Evolutionary conservation across 768 basidiomycete genomes (phyloP).

Genomic region (Lactarius pseudohatsudake): DNA sequence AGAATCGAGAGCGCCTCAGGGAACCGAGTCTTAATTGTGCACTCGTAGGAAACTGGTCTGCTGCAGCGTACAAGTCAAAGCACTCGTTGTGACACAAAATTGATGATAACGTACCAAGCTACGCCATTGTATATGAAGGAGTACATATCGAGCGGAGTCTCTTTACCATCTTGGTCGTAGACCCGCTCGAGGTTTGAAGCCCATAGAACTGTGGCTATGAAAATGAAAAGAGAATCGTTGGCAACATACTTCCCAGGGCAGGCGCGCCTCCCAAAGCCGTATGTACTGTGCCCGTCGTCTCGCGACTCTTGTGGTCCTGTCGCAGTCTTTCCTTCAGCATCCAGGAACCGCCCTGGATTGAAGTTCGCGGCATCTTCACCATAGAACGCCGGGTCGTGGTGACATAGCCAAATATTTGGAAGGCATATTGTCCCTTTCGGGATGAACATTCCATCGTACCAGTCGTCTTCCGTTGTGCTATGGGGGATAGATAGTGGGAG

Average conservation of each 20-base stretch:
- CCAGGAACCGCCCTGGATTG: constrained; percentile 26
- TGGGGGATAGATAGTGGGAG: background rate
- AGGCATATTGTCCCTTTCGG: constrained; percentile 38
- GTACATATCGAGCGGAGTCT: constrained; percentile 1
- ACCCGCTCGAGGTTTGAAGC: constrained; percentile 23
- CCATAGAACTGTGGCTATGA: constrained; percentile 28
- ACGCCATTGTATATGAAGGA: constrained; percentile 1
- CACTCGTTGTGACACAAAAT: background rate
- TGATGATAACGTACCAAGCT: constrained; percentile 12
- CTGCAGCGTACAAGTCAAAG: background rate
- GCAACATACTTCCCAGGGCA: constrained; percentile 29
- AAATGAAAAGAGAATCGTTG: constrained; percentile 26
- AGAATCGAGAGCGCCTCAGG: constrained; percentile 3
- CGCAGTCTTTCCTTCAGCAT: background rate
- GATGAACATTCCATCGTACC: constrained; percentile 29
- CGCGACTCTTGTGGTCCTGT: constrained; percentile 5
- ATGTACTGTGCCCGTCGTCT: constrained; percentile 7
- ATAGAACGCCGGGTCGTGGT: constrained; percentile 11
- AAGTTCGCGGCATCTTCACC: constrained; percentile 24
- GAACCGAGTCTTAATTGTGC: constrained; percentile 3
- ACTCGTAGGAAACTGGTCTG: background rate
- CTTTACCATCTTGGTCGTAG: constrained; percentile 6
- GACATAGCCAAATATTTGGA: constrained; percentile 29
- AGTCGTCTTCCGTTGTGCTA: constrained; percentile 28
- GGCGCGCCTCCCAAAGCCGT: constrained; percentile 15